A percentile compares a stretch with the other conserved stretches of the same genome.
Conservation (phyloP, 108 stramenopile species). For the Mediolabrus comicus region DNA sequence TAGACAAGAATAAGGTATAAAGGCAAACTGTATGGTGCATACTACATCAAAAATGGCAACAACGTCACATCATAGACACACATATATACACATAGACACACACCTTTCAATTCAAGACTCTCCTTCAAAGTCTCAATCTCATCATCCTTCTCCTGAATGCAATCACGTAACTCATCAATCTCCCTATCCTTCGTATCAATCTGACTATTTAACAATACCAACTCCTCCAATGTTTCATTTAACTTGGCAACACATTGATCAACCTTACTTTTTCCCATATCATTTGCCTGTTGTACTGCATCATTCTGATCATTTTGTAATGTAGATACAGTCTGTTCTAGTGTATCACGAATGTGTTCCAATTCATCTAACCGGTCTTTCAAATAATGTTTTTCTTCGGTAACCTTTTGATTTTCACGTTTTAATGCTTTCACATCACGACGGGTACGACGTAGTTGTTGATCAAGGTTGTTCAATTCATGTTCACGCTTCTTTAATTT, state of each 20-base stretch:
- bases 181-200: constrained; percentile 33
- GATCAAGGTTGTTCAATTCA: constrained; percentile 18
- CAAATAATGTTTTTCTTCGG: constrained; percentile 34
- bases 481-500: constrained; percentile 31
- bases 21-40: background rate
- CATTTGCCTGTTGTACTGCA: background rate
- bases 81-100: background rate
- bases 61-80: no score
- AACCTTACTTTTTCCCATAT: constrained; percentile 16
- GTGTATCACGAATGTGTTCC: background rate
- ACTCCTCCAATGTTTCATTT: constrained; percentile 29
- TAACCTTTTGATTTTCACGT: constrained; percentile 26
- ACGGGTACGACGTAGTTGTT: constrained; percentile 10
- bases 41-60: no score
- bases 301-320: constrained; percentile 13
- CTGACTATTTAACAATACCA: constrained; percentile 14
- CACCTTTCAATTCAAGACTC: constrained; percentile 30
- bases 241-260: constrained; percentile 17
- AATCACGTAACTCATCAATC: constrained; percentile 12
- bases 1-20: background rate
- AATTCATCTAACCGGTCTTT: constrained; percentile 30
- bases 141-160: constrained; percentile 18
- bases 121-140: constrained; percentile 27
- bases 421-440: constrained; percentile 26
- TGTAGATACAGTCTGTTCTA: constrained; percentile 13